Percentiles rank a stretch among this genome's conserved stretches.
Evolutionary conservation across 139 green algal species (phyloP).

Genomic region (Chlorella sp.): DNA sequence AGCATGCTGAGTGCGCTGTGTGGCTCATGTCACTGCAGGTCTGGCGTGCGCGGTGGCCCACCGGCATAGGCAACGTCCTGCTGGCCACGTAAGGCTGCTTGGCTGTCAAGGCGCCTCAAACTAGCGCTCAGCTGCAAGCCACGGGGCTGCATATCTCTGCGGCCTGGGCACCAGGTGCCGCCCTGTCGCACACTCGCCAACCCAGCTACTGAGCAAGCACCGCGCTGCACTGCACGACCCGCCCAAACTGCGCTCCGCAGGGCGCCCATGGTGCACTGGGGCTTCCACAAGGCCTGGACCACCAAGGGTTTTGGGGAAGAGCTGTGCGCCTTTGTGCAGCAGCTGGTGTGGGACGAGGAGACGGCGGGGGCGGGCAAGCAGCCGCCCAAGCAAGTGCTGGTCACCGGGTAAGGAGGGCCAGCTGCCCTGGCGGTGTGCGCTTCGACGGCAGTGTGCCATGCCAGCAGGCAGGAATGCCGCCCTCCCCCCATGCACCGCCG

Average conservation of each 20-base stretch:
- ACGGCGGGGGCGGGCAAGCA: no score
- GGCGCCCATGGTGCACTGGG: constrained; percentile 35
- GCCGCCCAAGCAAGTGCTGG: not conserved
- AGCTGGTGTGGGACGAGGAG: not conserved
- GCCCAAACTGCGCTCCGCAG: not conserved
- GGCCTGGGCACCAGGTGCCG: not conserved
- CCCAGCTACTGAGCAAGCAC: no score
- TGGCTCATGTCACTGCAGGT: not conserved
- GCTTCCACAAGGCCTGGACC: constrained; percentile 34
- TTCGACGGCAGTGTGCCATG: no score
- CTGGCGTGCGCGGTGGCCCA: constrained; percentile 24
- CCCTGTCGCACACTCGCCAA: not conserved
- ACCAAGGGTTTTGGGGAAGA: not conserved
- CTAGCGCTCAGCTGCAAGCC: not conserved
- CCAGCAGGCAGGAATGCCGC: no score
- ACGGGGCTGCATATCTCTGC: not conserved
- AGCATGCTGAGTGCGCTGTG: no score
- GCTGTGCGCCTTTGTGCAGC: not conserved
- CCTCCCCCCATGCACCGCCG: no score
- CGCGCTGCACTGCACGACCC: not conserved
- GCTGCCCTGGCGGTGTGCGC: no score
- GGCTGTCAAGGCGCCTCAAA: not conserved
- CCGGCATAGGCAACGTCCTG: not conserved
- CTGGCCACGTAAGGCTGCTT: constrained; percentile 22
- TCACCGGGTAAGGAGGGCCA: constrained; percentile 17